Percentiles rank a stretch among this genome's conserved stretches.
Conservation (phyloP, 2,329 filamentous ascomycete species). For the Colletotrichum gloeosporioides region DNA sequence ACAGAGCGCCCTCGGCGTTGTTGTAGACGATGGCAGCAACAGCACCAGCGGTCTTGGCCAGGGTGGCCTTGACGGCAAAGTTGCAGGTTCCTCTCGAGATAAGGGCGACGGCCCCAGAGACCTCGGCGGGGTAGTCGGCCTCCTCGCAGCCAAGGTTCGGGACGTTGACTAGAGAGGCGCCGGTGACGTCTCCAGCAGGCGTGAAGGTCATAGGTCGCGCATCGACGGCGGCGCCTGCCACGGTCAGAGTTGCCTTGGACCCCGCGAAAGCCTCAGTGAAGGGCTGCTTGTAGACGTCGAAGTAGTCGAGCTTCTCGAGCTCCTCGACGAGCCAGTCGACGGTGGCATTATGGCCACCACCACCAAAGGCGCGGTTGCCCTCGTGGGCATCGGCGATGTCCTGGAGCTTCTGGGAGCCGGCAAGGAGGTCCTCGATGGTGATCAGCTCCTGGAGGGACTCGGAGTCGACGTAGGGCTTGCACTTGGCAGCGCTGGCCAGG, state of each 20-base stretch:
- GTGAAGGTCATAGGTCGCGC: slow-evolving; percentile 51
- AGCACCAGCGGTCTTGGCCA: slow-evolving; percentile 63
- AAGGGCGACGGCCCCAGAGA: slow-evolving; percentile 63
- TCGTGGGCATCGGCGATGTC: slow-evolving; percentile 46
- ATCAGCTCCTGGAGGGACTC: slow-evolving; percentile 43
- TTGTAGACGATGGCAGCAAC: slow-evolving; percentile 66
- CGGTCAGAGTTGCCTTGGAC: slow-evolving; percentile 33
- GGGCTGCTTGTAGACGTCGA: slow-evolving; percentile 48
- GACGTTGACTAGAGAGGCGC: slow-evolving; percentile 48
- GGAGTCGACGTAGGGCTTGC: slow-evolving; percentile 40
- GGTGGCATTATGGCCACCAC: slow-evolving; percentile 50
- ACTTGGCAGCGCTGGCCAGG: slow-evolving; percentile 27
- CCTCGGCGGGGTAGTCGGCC: slow-evolving; percentile 56
- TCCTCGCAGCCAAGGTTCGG: slow-evolving; percentile 58
- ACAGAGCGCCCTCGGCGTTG: slow-evolving; percentile 55
- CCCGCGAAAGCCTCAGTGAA: slow-evolving; percentile 44
- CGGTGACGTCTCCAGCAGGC: slow-evolving; percentile 47
- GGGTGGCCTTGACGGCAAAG: slow-evolving; percentile 62
- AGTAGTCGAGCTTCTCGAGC: slow-evolving; percentile 42
- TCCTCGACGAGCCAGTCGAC: slow-evolving; percentile 49
- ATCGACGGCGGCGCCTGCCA: slow-evolving; percentile 32
- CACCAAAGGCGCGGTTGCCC: slow-evolving; percentile 49
- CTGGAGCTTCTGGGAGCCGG: slow-evolving; percentile 49
- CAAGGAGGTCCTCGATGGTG: slow-evolving; percentile 44
- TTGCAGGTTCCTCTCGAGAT: slow-evolving; percentile 64